Percentiles rank a stretch among this genome's conserved stretches.
Conservation (phyloP, 192 early-diverging fungal genomes). For the Podila verticillata region DNA sequence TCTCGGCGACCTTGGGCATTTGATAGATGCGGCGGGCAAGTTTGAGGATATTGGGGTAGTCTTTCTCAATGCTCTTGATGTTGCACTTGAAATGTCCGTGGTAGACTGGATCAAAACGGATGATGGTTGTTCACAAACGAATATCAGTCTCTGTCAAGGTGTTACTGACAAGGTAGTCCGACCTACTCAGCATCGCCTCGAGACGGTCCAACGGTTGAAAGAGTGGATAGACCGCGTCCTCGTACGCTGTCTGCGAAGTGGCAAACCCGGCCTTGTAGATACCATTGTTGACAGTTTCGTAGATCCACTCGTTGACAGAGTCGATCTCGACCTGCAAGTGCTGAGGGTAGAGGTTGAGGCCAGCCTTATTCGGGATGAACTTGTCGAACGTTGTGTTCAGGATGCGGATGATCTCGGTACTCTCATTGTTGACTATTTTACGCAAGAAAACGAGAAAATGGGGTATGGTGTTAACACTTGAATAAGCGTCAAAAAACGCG, state of each 20-base stretch:
- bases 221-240: constrained; percentile 73
- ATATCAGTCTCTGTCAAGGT: constrained; percentile 94
- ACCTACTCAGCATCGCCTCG: constrained; percentile 77
- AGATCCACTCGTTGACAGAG: constrained; percentile 89
- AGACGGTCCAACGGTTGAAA: constrained; percentile 85
- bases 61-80: constrained; percentile 81
- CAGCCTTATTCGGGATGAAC: constrained; percentile 67
- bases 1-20: constrained; percentile 78
- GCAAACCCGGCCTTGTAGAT: constrained; percentile 96
- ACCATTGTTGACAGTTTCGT: constrained; percentile 95
- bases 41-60: constrained; percentile 88
- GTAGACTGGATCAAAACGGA: constrained; percentile 96
- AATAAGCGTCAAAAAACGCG: not conserved
- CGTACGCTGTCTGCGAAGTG: constrained; percentile 86
- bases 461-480: not conserved
- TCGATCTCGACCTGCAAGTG: constrained; percentile 82
- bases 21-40: constrained; percentile 90
- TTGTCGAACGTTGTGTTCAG: constrained; percentile 91
- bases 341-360: constrained; percentile 84
- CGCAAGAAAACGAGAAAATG: too few species aligned
- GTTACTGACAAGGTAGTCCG: constrained; percentile 79
- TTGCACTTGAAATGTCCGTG: constrained; percentile 97
- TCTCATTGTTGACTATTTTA: constrained; percentile 91
- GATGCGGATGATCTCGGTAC: constrained; percentile 95
- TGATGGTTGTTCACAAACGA: constrained; percentile 94